phyloP scores from a whole-genome alignment of 805 yeast species.

The Komagataella populi region DNA sequence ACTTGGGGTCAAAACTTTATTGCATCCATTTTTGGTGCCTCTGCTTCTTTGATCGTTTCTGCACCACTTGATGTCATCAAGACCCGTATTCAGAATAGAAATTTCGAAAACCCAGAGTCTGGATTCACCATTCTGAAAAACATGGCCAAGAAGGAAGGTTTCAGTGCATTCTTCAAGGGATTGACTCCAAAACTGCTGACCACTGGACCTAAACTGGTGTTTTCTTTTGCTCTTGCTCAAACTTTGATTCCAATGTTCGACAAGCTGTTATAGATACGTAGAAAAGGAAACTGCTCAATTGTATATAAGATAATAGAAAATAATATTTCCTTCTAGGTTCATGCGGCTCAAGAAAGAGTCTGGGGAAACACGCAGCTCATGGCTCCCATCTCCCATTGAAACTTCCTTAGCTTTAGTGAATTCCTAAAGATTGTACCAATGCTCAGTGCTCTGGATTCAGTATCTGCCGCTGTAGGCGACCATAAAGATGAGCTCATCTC shows the following conservation, averaged over 20 bases:
- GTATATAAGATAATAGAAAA: not conserved
- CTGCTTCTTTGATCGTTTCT: conserved; percentile 89
- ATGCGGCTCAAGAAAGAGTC: not conserved
- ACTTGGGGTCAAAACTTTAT: conserved; percentile 93
- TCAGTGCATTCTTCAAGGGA: conserved; percentile 88
- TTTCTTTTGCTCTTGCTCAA: conserved; percentile 97
- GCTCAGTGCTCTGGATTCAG: not conserved
- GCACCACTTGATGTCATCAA: conserved; percentile 98
- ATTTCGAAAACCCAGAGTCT: conserved; percentile 89
- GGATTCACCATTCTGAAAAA: conserved; percentile 89
- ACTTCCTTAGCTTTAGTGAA: not conserved
- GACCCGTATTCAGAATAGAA: conserved; percentile 95
- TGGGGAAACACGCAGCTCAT: not conserved
- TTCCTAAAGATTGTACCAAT: not conserved
- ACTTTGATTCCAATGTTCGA: conserved; percentile 94
- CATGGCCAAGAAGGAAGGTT: conserved; percentile 85
- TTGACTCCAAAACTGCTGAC: conserved; percentile 92
- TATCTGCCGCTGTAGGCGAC: not conserved
- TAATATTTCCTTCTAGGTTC: not conserved
- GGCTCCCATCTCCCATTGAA: not conserved
- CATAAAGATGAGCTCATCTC: not conserved
- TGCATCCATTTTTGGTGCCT: conserved; percentile 92
- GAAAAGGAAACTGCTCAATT: conserved; percentile 5
- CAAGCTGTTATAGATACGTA: conserved; percentile 30
- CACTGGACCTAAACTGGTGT: conserved; percentile 96